Evolutionary conservation across 2,329 filamentous ascomycete genomes (phyloP).

Genomic region (Cladobotryum mycophilum): DNA sequence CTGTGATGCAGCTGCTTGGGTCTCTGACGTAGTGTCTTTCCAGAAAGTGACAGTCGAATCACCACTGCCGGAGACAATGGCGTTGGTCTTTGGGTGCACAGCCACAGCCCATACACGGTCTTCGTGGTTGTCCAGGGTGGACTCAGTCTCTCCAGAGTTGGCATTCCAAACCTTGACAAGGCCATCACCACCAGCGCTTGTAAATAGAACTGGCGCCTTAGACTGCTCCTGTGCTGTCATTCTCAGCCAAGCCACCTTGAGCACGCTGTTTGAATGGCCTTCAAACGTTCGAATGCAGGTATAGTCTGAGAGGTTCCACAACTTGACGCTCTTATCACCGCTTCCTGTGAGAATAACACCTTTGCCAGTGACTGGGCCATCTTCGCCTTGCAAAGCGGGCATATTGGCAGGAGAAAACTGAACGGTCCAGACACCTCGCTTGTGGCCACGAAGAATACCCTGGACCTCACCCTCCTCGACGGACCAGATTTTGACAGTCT

Average conservation of each 20-base stretch:
- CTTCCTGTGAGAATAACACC: slow-evolving; percentile 85
- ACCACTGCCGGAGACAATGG: slow-evolving; percentile 81
- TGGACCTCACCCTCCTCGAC: slow-evolving; percentile 82
- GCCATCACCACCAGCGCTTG: slow-evolving; percentile 86
- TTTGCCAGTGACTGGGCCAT: slow-evolving; percentile 66
- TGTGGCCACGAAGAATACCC: slow-evolving; percentile 86
- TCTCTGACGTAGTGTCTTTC: slow-evolving; percentile 82
- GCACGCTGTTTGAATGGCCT: slow-evolving; percentile 89
- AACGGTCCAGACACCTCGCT: slow-evolving; percentile 92
- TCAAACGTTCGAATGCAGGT: slow-evolving; percentile 90
- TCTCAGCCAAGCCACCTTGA: slow-evolving; percentile 86
- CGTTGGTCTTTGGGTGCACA: slow-evolving; percentile 61
- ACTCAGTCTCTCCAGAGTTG: slow-evolving; percentile 74
- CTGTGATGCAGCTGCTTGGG: slow-evolving; percentile 65
- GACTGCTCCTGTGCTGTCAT: slow-evolving; percentile 43
- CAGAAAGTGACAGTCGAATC: slow-evolving; percentile 94
- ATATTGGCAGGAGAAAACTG: slow-evolving; percentile 78
- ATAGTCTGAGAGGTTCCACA: slow-evolving; percentile 92
- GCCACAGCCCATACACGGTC: slow-evolving; percentile 91
- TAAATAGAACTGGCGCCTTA: slow-evolving; percentile 63
- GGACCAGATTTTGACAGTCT: slow-evolving; percentile 96
- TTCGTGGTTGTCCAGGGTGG: slow-evolving; percentile 93
- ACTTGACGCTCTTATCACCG: slow-evolving; percentile 91
- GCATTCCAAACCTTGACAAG: slow-evolving; percentile 96
- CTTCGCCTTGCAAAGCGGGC: slow-evolving; percentile 65